phyloP scores from a whole-genome alignment of 2,329 filamentous ascomycete genomes.

The Trichoderma guizhouense region DNA sequence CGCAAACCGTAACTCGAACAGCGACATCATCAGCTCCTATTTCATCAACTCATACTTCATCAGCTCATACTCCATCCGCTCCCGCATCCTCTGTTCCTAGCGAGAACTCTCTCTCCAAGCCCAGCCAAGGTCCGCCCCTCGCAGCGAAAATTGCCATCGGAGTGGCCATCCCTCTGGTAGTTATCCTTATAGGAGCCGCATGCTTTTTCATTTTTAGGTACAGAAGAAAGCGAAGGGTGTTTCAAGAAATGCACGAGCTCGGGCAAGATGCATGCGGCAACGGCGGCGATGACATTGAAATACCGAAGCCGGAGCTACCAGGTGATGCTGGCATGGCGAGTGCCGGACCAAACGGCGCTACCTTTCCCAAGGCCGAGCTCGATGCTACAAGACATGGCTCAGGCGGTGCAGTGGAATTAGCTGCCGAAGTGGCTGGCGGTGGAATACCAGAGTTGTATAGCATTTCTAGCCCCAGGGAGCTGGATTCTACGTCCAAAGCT shows the following conservation, averaged over 20 bases:
- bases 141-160: neutral
- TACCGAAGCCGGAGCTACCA: neutral
- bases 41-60: neutral
- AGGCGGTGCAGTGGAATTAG: fast-evolving
- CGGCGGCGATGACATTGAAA: neutral
- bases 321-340: fast-evolving
- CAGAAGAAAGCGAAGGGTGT: neutral
- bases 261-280: neutral
- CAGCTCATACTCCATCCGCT: neutral
- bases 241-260: fast-evolving
- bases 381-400: neutral
- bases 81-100: neutral
- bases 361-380: fast-evolving
- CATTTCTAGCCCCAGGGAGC: fast-evolving
- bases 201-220: neutral
- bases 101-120: neutral
- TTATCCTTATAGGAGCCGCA: fast-evolving
- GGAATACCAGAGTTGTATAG: neutral
- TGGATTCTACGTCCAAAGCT: neutral
- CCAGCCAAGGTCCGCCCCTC: neutral
- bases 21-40: neutral
- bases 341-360: neutral
- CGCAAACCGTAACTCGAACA: neutral
- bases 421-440: neutral
- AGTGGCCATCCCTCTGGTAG: neutral